Evolutionary conservation across 1,139 yeast species (phyloP), one percentile per base, ranked within the genome.

Genomic region (Geotrichum citri-aurantii): DNA sequence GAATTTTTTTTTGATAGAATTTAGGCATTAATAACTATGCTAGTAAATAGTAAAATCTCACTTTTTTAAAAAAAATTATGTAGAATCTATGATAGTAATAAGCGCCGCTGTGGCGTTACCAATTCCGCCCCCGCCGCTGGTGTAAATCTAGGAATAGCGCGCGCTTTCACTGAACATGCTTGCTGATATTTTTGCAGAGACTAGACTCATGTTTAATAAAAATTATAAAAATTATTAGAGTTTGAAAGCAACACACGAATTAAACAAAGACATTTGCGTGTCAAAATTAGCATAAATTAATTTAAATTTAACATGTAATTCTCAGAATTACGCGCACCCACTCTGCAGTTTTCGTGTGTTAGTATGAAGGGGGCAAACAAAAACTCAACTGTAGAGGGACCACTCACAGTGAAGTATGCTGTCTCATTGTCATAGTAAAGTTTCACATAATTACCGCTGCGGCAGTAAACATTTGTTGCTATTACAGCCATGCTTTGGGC

Each of bases 281-380:
- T 14, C 7, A 48, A 27, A 29, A 27, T 50, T 50, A 50, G 17
- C 17, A 50, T 42, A 50, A 50, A n/a, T 50, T 33, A 33, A 50
- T 27, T 31, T 19, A 8, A 27, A 19, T 14, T 50, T 50, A 51
- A 12, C 29, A 42, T 23, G 54, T 51, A 51, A 51, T 24, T 51
- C 54, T 51, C 48, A 51, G 54, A 51, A 51, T 51, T 51, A 51
- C 53, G 47, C 47, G 10, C 40, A 10, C 5, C 10, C n/a, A n/a
- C n/a, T n/a, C n/a, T n/a, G n/a, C n/a, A n/a, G 12, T 14, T 31
- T 31, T 31, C 1, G 11, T 31, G 11, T 31, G 40, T 14, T 27
- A 10, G 10, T 27, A 27, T 27, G 10, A 7, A 27, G 10, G 10
- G 10, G n/a, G n/a, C 12, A 10, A 31, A 31, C 40, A 31, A 31